Evolutionary conservation across 176 grass and related monocot species (phyloP), one percentile per base, ranked within the genome.

Genomic region (Oryza meridionalis): DNA sequence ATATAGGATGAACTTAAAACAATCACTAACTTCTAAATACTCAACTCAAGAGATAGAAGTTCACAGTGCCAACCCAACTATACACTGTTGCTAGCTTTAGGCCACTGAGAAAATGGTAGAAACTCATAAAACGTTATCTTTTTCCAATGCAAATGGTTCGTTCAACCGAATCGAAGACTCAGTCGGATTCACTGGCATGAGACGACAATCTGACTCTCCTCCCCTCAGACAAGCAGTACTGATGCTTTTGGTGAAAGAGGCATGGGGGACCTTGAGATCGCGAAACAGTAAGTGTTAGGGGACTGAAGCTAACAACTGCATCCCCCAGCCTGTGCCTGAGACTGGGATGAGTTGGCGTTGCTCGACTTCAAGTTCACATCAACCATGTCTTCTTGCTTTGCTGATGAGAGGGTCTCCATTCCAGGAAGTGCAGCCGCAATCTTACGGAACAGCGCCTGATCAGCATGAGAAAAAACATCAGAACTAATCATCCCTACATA

Each of bases 331-430:
- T 94, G 91, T 2, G 90, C 79, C 81, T 96, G 93, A 8, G 88
- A 86, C 65, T 96, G 91, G 73, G 97, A 94, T 25, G 93, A 92
- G 74, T 95, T 92, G 3, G 91, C 86, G 45, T 84, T 91, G 80
- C 79, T 90, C 1, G 93, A 84, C 77, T 88, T 96, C 81, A 99
- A 82, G 80, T 99, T 99, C 45, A 99, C 96, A 73, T 99, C 93
- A 49, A 99, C 91, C 93, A 99, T 90, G 72, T 94, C 96, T 78
- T 96, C 96, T 75, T 99, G 96, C 85, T 96, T 99, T 37, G 96
- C 84, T 55, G 96, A 92, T 31, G 93, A 96, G 63, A 99, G 88
- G 49, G 89, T 92, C 78, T 99, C 96, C 96, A 99, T 99, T 62
- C 96, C 96, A 17, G 96, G 96, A 71, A 99, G 84, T 69, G 96